These are phyloP conservation scores for Catharanthus roseus DNA, from an alignment of 257 asterid species.

Conservation along the genomic window DNA sequence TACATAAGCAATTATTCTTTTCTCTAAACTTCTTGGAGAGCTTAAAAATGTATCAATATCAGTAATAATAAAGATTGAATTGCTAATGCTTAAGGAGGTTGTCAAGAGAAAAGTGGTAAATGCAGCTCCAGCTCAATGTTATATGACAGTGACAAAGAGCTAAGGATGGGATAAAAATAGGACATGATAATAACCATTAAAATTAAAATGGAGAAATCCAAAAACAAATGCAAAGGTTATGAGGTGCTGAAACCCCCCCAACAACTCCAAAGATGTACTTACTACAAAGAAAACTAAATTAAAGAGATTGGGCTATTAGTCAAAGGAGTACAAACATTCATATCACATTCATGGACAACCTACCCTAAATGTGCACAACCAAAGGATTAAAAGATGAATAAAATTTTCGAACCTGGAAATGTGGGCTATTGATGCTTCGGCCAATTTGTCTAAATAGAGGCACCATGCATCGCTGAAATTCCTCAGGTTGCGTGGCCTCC, in stretches of 20 bases:
- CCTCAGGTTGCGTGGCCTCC: slow-evolving; percentile 72
- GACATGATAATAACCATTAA: background rate
- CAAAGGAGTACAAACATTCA: background rate
- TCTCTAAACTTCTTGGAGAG: background rate
- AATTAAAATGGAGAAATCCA: background rate
- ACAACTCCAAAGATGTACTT: background rate
- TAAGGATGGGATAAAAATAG: background rate
- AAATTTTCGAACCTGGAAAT: slow-evolving; percentile 65
- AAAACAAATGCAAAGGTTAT: background rate
- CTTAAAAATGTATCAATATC: background rate
- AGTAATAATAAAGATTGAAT: too few relatives aligned
- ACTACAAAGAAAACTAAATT: background rate
- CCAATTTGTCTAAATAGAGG: slow-evolving; percentile 78
- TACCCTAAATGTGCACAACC: background rate
- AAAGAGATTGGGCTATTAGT: background rate
- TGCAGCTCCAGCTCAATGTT: background rate
- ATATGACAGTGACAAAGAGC: background rate
- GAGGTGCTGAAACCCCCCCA: background rate
- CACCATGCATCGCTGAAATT: slow-evolving; percentile 75
- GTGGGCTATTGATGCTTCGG: slow-evolving; percentile 69
- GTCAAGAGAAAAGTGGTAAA: background rate
- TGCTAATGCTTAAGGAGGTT: too few relatives aligned
- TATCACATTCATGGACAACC: background rate
- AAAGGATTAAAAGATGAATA: background rate
- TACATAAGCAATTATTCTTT: background rate